Conservation (phyloP, 2,329 filamentous ascomycete species). For the Chaetothyriales sp. region DNA sequence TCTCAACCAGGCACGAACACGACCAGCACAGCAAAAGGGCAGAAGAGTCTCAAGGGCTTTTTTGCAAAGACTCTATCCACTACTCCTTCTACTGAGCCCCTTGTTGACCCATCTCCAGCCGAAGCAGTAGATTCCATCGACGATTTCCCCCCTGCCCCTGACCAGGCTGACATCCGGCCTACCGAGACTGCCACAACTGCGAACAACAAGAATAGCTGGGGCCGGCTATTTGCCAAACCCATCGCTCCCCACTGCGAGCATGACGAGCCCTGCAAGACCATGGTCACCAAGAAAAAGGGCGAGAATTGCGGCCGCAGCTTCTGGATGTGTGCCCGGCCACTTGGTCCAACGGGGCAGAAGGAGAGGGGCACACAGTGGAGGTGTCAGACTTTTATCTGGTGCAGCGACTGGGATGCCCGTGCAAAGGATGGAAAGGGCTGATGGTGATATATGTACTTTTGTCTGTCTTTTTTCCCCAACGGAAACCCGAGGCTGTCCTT, state of each 20-base stretch:
- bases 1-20: slow-evolving; percentile 15
- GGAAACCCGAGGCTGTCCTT: too few relatives aligned
- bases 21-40: slow-evolving; percentile 29
- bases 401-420: slow-evolving; percentile 42
- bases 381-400: slow-evolving; percentile 69
- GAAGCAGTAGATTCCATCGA: neutral
- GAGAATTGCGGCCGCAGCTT: slow-evolving; percentile 57
- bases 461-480: too few relatives aligned
- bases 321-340: slow-evolving; percentile 57
- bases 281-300: slow-evolving; percentile 78
- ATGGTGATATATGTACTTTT: too few relatives aligned
- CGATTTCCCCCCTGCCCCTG: slow-evolving; percentile 2
- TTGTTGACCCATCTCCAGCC: neutral
- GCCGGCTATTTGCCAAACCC: slow-evolving; percentile 63
- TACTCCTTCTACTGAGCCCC: neutral
- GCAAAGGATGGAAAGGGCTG: slow-evolving; percentile 6
- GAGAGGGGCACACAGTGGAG: slow-evolving; percentile 76
- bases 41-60: slow-evolving; percentile 59
- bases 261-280: slow-evolving; percentile 66
- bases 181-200: slow-evolving; percentile 49
- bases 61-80: slow-evolving; percentile 44
- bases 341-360: slow-evolving; percentile 73
- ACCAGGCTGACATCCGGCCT: slow-evolving; percentile 28
- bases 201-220: slow-evolving; percentile 63
- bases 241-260: slow-evolving; percentile 71